Conservation (phyloP, 2,329 filamentous ascomycete species). For the Ophiognomonia clavigignenti-juglandacearum region DNA sequence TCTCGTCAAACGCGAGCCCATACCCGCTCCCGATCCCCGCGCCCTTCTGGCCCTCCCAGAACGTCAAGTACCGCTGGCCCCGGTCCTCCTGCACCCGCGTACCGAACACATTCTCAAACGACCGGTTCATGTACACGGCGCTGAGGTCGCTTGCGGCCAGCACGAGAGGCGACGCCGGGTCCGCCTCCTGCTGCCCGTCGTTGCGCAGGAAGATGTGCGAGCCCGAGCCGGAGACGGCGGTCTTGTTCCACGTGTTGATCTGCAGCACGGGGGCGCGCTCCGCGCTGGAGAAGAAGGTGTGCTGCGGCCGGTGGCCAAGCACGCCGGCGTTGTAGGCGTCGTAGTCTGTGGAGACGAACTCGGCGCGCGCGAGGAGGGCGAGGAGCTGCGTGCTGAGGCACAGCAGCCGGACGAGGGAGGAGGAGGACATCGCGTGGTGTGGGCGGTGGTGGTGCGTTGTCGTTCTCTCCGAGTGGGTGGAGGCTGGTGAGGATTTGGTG, state of each 20-base stretch:
- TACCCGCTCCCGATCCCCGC: conserved; percentile 18
- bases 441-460: too few species aligned
- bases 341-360: conserved; percentile 17
- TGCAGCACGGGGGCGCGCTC: conserved; percentile 17
- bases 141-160: conserved; percentile 18
- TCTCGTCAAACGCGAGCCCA: conserved; percentile 17
- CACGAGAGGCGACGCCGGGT: conserved; percentile 17
- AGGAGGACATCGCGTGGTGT: not conserved
- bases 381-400: not conserved
- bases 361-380: not conserved
- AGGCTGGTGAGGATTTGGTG: too few species aligned
- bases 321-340: conserved; percentile 17
- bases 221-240: conserved; percentile 15
- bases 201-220: conserved; percentile 21
- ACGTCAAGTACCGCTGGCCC: conserved; percentile 19
- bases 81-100: conserved; percentile 19
- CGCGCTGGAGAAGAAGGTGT: conserved; percentile 16
- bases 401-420: not conserved
- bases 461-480: not conserved
- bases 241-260: conserved; percentile 17
- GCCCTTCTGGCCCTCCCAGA: conserved; percentile 18
- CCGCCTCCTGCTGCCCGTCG: conserved; percentile 13
- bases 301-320: conserved; percentile 16
- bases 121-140: conserved; percentile 19
- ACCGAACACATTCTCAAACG: conserved; percentile 19